Evolutionary conservation across 163 green algal species (phyloP), one percentile per base, ranked within the genome.

Genomic region (Botryococcus braunii): DNA sequence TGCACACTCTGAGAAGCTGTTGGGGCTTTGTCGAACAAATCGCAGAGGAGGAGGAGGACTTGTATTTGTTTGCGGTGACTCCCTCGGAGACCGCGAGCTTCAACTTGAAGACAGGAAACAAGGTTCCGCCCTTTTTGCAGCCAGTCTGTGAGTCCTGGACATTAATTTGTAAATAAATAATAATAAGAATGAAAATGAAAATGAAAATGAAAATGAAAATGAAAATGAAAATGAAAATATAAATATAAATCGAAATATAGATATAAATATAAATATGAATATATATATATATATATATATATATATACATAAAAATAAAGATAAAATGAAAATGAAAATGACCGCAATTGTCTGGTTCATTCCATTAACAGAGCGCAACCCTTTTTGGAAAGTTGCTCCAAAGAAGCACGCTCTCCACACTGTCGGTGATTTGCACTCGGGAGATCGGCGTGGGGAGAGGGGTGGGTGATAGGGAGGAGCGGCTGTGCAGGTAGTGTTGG

Each of bases 61-160:
- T 80, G 39, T 72, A 71, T 41, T 74, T 91, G 35, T 91, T 81
- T 57, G 85, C 82, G 6, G 83, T 87, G 38, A 89, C 84, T 0
- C 79, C 88, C 73, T 75, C 74, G 1, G 79, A 88, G 73, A 88
- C 82, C 31, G 69, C 86, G 40, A 71, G 39, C 6, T 88, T 88
- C 72, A 74, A 85, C 61, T 36, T 89, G 27, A 70, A 77, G 50
- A 83, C 75, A 7, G 56, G 61, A 27, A 69, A 48, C 37, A 87
- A 88, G 74, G 80, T 83, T 25, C n/a, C 58, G 27, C 35, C 3
- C 17, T 62, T 35, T 47, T 8, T 43, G 56, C 13, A 64, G 7
- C 5, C 21, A 6, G n/a, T 34, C 40, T 37, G 17, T 64, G 35
- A 37, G 11, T 37, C 21, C 17, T 61, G 50, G 17, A 25, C 17